These are phyloP conservation scores for Fusarium zealandicum DNA, from an alignment of 2,329 filamentous ascomycete genomes.

Conservation along the genomic window DNA sequence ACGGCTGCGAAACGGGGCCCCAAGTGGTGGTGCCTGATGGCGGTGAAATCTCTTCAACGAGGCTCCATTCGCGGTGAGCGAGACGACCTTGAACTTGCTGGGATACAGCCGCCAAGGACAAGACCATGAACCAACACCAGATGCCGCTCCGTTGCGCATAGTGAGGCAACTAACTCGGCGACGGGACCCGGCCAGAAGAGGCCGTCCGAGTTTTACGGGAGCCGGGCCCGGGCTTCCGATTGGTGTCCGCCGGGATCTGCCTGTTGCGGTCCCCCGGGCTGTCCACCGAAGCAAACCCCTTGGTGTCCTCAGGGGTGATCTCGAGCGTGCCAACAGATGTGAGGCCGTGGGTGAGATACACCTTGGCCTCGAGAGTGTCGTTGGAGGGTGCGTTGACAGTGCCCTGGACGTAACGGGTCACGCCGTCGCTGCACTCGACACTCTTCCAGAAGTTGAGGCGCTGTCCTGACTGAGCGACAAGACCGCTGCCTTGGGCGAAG, in stretches of 20 bases:
- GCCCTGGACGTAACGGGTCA: constrained; percentile 50
- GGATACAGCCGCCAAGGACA: no score
- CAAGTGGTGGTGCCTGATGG: background rate
- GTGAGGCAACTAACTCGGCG: no score
- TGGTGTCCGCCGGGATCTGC: constrained; percentile 31
- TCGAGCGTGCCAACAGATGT: constrained; percentile 54
- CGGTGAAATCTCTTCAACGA: constrained; percentile 3
- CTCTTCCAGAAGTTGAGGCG: constrained; percentile 57
- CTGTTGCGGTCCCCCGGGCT: constrained; percentile 27
- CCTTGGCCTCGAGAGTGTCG: constrained; percentile 54
- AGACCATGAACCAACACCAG: no score
- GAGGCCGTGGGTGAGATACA: constrained; percentile 59
- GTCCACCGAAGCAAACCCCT: constrained; percentile 9
- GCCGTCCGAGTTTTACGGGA: background rate
- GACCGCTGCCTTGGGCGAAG: constrained; percentile 48
- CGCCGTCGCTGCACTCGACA: constrained; percentile 49
- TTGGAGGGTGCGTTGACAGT: constrained; percentile 54
- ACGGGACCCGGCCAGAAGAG: background rate
- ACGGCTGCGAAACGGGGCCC: no score
- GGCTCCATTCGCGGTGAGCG: no score
- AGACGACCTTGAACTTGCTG: no score
- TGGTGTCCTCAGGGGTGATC: constrained; percentile 47
- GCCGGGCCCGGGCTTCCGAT: constrained; percentile 18
- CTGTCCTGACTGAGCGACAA: constrained; percentile 54
- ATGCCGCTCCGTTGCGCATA: no score